These are phyloP conservation scores for Agastache rugosa DNA, from an alignment of 257 asterid genomes.

Conservation along the genomic window DNA sequence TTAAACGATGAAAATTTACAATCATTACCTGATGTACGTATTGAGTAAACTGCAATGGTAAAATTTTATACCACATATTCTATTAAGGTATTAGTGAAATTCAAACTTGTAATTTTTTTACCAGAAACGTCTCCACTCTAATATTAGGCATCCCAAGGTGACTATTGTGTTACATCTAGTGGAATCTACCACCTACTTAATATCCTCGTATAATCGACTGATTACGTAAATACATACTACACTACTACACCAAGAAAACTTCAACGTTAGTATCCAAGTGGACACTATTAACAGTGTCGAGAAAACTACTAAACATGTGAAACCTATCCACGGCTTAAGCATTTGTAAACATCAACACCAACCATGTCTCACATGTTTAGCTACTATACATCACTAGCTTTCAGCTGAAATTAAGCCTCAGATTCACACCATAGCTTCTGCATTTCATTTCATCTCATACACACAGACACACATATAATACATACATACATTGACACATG, in stretches of 20 bases:
- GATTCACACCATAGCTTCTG: not conserved
- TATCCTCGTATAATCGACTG: too few relatives aligned
- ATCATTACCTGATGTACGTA: too few relatives aligned
- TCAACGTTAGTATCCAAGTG: not conserved
- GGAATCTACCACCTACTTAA: too few relatives aligned
- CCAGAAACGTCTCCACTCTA: too few relatives aligned
- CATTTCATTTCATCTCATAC: slow-evolving; percentile 8
- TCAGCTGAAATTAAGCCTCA: slow-evolving; percentile 6
- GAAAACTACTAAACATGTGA: slow-evolving; percentile 28
- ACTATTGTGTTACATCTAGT: too few relatives aligned
- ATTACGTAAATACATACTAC: not conserved
- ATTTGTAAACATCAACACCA: slow-evolving; percentile 37
- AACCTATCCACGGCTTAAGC: slow-evolving; percentile 21
- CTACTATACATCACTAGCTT: not conserved
- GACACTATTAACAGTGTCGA: not conserved
- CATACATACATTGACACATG: not conserved
- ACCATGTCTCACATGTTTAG: slow-evolving; percentile 45
- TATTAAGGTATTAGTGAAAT: too few relatives aligned
- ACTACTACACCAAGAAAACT: not conserved
- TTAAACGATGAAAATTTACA: too few relatives aligned
- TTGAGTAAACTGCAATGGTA: too few relatives aligned
- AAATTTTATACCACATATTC: too few relatives aligned
- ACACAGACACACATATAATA: not conserved
- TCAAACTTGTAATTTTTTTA: too few relatives aligned
- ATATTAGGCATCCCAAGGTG: too few relatives aligned